Percentiles rank a stretch among this genome's conserved stretches.
phyloP scores from a whole-genome alignment of 768 basidiomycete genomes.

The Mycena latifolia region DNA sequence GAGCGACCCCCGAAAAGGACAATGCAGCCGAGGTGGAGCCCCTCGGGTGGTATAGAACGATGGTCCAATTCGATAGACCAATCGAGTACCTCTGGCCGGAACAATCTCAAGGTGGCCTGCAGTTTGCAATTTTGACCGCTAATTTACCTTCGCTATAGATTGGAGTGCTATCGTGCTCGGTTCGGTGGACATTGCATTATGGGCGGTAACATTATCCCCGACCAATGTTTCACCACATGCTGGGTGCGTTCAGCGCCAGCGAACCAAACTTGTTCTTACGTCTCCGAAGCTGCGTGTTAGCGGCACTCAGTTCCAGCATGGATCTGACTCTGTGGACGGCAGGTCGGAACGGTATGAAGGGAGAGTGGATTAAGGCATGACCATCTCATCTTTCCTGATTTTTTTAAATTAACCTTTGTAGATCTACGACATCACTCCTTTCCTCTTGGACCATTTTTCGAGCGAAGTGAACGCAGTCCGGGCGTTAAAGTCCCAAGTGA shows the following conservation, averaged over 20 bases:
- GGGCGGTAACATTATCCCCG: slow-evolving; percentile 74
- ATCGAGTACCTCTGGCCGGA: slow-evolving; percentile 60
- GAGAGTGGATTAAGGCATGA: slow-evolving; percentile 76
- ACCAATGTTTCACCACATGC: slow-evolving; percentile 69
- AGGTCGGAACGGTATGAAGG: slow-evolving; percentile 74
- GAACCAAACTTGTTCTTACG: background rate
- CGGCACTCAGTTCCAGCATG: slow-evolving; percentile 79
- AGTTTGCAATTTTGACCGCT: too few relatives aligned
- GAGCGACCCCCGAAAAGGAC: slow-evolving; percentile 49
- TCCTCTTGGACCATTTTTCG: slow-evolving; percentile 53
- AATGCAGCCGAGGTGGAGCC: slow-evolving; percentile 47
- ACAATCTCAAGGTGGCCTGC: slow-evolving; percentile 57
- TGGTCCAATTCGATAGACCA: slow-evolving; percentile 70
- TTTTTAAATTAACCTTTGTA: slow-evolving; percentile 42
- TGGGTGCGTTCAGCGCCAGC: slow-evolving; percentile 58
- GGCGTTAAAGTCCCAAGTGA: slow-evolving; percentile 67
- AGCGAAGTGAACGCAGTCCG: slow-evolving; percentile 39
- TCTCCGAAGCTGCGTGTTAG: slow-evolving; percentile 70
- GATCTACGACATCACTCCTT: slow-evolving; percentile 69
- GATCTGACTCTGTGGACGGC: slow-evolving; percentile 79
- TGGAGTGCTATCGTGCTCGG: slow-evolving; percentile 80
- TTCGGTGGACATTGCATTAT: slow-evolving; percentile 76
- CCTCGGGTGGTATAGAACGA: slow-evolving; percentile 79
- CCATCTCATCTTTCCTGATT: background rate
- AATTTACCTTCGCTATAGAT: slow-evolving; percentile 51